Evolutionary conservation across 257 asterid species (phyloP).

Genomic region (Salvia miltiorrhiza): DNA sequence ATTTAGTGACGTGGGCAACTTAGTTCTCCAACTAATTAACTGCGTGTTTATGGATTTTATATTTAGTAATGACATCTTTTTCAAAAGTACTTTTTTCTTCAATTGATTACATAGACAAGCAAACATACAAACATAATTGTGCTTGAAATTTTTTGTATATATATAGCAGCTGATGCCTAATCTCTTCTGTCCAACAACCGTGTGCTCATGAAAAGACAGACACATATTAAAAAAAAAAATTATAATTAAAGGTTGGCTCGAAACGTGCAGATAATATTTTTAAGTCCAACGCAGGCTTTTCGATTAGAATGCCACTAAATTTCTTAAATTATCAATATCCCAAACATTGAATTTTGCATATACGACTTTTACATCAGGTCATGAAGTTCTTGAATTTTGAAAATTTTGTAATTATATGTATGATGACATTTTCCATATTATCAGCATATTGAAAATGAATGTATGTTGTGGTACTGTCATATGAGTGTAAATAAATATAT

Average conservation of each 20-base stretch:
- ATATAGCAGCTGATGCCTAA: background rate
- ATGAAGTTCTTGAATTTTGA: too few species aligned
- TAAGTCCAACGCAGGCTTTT: background rate
- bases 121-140: background rate
- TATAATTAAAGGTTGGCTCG: background rate
- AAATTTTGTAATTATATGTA: too few species aligned
- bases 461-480: too few species aligned
- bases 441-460: too few species aligned
- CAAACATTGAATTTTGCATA: too few species aligned
- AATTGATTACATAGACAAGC: background rate
- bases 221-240: background rate
- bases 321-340: too few species aligned
- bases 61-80: background rate
- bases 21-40: background rate
- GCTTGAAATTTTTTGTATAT: too few species aligned
- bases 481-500: too few species aligned
- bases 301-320: too few species aligned
- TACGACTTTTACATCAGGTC: too few species aligned
- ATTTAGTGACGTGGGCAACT: background rate
- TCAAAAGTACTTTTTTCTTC: background rate
- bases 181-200: background rate
- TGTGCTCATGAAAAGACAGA: background rate
- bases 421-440: too few species aligned
- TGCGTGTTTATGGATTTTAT: background rate
- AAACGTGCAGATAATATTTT: conserved; percentile 1